Conservation (phyloP, 495 filamentous ascomycete genomes). For the Aspergillus leporis region DNA sequence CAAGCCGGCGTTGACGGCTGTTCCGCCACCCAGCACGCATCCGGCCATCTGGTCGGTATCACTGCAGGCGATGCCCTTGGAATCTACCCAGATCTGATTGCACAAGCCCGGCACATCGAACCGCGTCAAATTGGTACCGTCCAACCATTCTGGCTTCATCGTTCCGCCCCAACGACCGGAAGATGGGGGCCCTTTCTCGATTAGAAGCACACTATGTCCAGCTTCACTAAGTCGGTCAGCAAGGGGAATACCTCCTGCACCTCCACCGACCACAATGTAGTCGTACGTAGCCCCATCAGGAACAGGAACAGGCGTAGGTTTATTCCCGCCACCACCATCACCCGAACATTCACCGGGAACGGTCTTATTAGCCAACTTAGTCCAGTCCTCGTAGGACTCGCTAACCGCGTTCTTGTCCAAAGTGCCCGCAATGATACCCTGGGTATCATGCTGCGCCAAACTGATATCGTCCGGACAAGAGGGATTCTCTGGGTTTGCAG, state of each 20-base stretch:
- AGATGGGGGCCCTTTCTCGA: conserved; percentile 34
- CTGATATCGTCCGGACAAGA: conserved; percentile 16
- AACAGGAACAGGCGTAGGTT: conserved; percentile 8
- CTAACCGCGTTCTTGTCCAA: conserved; percentile 12
- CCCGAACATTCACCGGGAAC: conserved; percentile 14
- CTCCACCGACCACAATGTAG: conserved; percentile 67
- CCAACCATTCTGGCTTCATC: conserved; percentile 10
- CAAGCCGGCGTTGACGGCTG: conserved; percentile 9
- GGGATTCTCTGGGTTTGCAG: background rate
- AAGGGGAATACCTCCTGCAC: conserved; percentile 64
- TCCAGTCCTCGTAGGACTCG: conserved; percentile 14
- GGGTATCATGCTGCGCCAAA: conserved; percentile 16
- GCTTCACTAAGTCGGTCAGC: conserved; percentile 64
- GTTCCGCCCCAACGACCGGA: conserved; percentile 10
- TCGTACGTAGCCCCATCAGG: conserved; percentile 45
- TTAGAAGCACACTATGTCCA: conserved; percentile 63
- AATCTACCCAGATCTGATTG: conserved; percentile 12
- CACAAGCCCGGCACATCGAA: conserved; percentile 14
- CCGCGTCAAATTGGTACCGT: conserved; percentile 6
- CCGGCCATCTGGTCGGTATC: conserved; percentile 23
- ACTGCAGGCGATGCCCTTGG: conserved; percentile 14
- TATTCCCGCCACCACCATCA: conserved; percentile 12
- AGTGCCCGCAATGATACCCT: conserved; percentile 15
- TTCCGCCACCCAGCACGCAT: conserved; percentile 22
- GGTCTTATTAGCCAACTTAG: conserved; percentile 11